Conservation (phyloP, 768 basidiomycete genomes). For the Boletus patriciae region DNA sequence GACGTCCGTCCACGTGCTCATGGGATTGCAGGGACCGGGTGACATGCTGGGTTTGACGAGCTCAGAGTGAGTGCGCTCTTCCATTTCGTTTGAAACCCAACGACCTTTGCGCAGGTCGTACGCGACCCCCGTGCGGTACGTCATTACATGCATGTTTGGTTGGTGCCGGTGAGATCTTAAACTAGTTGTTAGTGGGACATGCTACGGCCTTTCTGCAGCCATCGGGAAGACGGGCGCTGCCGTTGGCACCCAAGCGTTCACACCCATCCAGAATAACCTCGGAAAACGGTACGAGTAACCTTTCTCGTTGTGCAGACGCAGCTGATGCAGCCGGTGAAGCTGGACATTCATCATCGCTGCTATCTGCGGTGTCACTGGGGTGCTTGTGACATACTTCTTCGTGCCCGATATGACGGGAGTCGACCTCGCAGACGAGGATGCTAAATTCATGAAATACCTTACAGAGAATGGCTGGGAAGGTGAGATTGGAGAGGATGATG, state of each 20-base stretch:
- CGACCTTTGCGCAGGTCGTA: conserved; percentile 45
- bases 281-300: conserved; percentile 51
- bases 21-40: conserved; percentile 55
- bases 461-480: conserved; percentile 66
- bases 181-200: conserved; percentile 50
- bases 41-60: conserved; percentile 69
- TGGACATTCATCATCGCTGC: conserved; percentile 72
- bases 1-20: conserved; percentile 10
- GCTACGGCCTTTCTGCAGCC: conserved; percentile 67
- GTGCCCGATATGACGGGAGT: conserved; percentile 66
- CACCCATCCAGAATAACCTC: conserved; percentile 65
- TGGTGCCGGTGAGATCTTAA: neutral
- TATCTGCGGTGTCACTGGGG: conserved; percentile 63
- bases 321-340: conserved; percentile 29
- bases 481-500: conserved; percentile 56
- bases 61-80: conserved; percentile 50
- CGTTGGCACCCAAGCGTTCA: conserved; percentile 69
- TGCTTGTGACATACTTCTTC: conserved; percentile 66
- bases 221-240: conserved; percentile 72
- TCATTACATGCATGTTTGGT: neutral
- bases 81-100: conserved; percentile 1
- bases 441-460: conserved; percentile 59
- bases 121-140: conserved; percentile 61
- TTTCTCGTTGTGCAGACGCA: neutral
- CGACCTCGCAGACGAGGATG: conserved; percentile 67